Conservation (phyloP, 495 filamentous ascomycete species). For the Penicilliopsis zonata region DNA sequence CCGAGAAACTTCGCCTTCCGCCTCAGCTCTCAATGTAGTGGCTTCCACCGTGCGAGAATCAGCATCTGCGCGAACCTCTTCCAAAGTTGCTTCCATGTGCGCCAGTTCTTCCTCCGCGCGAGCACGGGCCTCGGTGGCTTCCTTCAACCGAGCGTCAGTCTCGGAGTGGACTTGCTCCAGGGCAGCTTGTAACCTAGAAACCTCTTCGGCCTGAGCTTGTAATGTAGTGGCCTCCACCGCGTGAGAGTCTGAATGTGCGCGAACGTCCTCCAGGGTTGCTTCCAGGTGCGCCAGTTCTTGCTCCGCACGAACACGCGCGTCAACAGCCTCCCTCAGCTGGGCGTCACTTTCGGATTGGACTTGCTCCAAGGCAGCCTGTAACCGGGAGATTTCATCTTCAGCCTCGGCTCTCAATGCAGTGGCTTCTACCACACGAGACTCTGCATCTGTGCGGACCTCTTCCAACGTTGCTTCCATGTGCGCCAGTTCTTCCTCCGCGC, state of each 20-base stretch:
- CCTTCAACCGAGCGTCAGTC: conserved; percentile 4
- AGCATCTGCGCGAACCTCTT: conserved; percentile 24
- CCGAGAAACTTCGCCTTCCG: conserved; percentile 8
- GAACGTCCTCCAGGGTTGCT: background rate
- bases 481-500: conserved; percentile 22
- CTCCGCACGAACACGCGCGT: conserved; percentile 33
- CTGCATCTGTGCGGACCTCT: background rate
- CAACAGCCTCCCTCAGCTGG: conserved; percentile 28
- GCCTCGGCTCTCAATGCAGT: background rate
- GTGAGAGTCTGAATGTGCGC: background rate
- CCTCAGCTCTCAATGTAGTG: background rate
- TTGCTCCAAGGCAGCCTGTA: conserved; percentile 16
- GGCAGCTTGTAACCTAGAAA: conserved; percentile 10
- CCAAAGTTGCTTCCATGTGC: conserved; percentile 24
- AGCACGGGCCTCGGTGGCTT: conserved; percentile 16
- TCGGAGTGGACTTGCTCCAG: conserved; percentile 12
- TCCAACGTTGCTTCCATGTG: background rate
- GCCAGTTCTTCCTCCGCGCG: conserved; percentile 20
- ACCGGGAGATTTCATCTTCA: conserved; percentile 27
- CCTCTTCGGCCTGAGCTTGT: conserved; percentile 4
- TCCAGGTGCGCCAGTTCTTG: conserved; percentile 7
- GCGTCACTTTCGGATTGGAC: conserved; percentile 17
- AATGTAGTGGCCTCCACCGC: background rate
- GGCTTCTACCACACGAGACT: background rate
- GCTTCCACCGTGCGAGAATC: conserved; percentile 21